These are phyloP conservation scores for Neurospora tetraspora DNA, from an alignment of 495 filamentous ascomycete genomes.

Conservation along the genomic window DNA sequence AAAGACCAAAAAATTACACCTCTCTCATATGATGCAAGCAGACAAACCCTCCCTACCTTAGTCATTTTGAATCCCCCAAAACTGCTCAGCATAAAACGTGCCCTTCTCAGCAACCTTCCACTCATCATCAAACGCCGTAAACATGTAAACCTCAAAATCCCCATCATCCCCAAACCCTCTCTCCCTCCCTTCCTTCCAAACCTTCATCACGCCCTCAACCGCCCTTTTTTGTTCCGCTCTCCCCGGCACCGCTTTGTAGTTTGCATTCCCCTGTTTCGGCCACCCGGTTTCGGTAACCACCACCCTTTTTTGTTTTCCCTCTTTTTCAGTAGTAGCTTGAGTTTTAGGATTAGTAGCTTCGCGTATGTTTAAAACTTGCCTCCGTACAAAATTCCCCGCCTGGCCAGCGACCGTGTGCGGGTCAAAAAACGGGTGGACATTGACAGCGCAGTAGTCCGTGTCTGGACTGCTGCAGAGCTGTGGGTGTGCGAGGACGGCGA, in stretches of 20 bases:
- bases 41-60: background rate
- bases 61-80: slow-evolving; percentile 48
- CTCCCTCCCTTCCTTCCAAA: slow-evolving; percentile 32
- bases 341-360: slow-evolving; percentile 2
- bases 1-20: too few species aligned
- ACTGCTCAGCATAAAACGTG: slow-evolving; percentile 62
- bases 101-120: slow-evolving; percentile 64
- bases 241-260: slow-evolving; percentile 55
- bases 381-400: slow-evolving; percentile 56
- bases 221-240: slow-evolving; percentile 52
- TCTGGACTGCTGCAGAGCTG: slow-evolving; percentile 48
- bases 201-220: slow-evolving; percentile 47
- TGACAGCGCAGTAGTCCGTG: slow-evolving; percentile 71
- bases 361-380: slow-evolving; percentile 37
- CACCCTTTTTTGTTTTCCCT: slow-evolving; percentile 18
- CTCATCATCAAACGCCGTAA: slow-evolving; percentile 62
- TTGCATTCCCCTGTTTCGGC: slow-evolving; percentile 56
- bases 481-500: slow-evolving; percentile 53
- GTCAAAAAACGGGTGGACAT: slow-evolving; percentile 82
- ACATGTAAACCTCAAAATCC: slow-evolving; percentile 38
- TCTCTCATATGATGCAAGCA: too few species aligned
- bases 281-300: slow-evolving; percentile 72
- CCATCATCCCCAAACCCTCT: slow-evolving; percentile 26
- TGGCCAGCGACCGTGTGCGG: slow-evolving; percentile 39
- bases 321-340: too few species aligned